These are phyloP conservation scores for Boletus vermiculosoides DNA, from an alignment of 768 basidiomycete species.

Conservation along the genomic window DNA sequence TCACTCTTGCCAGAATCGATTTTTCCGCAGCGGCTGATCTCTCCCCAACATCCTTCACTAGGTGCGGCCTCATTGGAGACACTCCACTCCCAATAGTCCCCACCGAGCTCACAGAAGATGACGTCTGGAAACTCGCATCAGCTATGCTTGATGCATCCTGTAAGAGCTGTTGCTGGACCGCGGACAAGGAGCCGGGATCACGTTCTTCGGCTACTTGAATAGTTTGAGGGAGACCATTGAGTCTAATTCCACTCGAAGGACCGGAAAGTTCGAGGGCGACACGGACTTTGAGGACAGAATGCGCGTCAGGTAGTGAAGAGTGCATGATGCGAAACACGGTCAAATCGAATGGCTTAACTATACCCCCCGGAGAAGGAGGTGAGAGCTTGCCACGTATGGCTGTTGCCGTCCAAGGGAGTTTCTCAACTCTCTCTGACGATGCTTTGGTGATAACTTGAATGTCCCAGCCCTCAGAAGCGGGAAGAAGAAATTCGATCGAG, in stretches of 20 bases:
- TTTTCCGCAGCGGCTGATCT: conserved; percentile 66
- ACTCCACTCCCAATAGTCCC: conserved; percentile 44
- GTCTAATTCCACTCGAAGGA: conserved; percentile 69
- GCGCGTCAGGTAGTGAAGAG: conserved; percentile 63
- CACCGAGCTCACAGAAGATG: conserved; percentile 56
- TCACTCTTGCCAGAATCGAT: conserved; percentile 80
- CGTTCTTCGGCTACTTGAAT: conserved; percentile 67
- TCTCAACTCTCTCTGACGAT: conserved; percentile 68
- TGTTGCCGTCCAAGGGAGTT: conserved; percentile 69
- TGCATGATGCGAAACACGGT: conserved; percentile 68
- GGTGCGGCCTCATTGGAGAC: conserved; percentile 29
- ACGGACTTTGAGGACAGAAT: conserved; percentile 78
- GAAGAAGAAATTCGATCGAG: conserved; percentile 79
- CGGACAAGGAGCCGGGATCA: conserved; percentile 53
- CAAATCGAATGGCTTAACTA: conserved; percentile 47
- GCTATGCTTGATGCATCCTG: conserved; percentile 71
- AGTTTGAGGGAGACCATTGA: conserved; percentile 81
- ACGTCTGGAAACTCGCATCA: conserved; percentile 64
- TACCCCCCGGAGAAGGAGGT: conserved; percentile 30
- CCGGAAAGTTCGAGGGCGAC: conserved; percentile 79
- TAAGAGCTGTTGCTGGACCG: conserved; percentile 46
- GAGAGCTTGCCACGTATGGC: conserved; percentile 47
- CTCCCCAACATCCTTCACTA: conserved; percentile 43
- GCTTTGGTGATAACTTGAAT: conserved; percentile 75
- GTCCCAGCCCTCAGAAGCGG: conserved; percentile 80